Percentiles rank a stretch among this genome's conserved stretches.
phyloP scores from a whole-genome alignment of 495 filamentous ascomycete genomes.

The Bathelium albidoporum region DNA sequence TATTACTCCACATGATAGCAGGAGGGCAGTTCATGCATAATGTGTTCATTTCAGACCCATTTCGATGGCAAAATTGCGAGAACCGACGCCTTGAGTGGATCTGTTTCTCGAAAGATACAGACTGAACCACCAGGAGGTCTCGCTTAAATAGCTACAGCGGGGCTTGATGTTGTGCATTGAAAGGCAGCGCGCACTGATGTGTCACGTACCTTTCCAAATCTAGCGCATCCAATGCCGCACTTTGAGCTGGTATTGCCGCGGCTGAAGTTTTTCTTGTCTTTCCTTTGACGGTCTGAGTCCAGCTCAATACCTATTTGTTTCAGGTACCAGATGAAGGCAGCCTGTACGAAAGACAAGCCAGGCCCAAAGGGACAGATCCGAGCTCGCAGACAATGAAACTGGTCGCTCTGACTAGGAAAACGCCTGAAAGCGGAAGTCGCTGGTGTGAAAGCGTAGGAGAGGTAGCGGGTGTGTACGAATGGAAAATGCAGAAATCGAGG shows the following conservation, averaged over 20 bases:
- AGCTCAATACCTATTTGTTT: not conserved
- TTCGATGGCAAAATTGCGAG: not conserved
- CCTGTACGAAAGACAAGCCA: not conserved
- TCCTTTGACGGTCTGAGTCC: slow-evolving; percentile 1
- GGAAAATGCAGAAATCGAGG: not conserved
- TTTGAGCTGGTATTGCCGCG: not conserved
- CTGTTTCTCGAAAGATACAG: not conserved
- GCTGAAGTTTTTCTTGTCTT: not conserved
- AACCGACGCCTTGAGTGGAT: not conserved
- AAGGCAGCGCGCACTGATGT: not conserved
- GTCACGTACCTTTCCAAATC: slow-evolving; percentile 4
- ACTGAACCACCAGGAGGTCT: not conserved
- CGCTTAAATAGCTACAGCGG: not conserved
- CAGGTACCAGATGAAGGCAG: not conserved
- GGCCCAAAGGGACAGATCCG: not conserved
- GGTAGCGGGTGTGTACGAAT: not conserved
- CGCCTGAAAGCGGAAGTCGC: not conserved
- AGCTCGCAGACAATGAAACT: not conserved
- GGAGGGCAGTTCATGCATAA: no score
- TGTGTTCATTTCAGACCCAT: not conserved
- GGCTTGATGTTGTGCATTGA: not conserved
- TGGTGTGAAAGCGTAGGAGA: not conserved
- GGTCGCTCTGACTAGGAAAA: not conserved
- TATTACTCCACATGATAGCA: no score
- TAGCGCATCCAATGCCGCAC: not conserved